Conservation (phyloP, 768 basidiomycete genomes). For the Tulasnella calospora region DNA sequence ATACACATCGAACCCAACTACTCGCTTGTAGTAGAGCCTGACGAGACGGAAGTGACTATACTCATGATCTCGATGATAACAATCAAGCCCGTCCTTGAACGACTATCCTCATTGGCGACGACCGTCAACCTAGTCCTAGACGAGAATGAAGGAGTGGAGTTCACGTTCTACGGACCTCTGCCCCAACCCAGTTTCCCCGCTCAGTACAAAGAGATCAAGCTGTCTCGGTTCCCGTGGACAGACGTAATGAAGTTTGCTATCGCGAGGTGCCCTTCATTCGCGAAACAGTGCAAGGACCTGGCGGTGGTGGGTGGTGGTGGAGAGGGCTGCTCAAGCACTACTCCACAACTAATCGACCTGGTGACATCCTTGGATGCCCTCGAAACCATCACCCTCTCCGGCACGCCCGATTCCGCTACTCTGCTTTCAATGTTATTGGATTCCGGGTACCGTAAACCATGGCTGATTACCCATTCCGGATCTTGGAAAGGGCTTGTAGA, state of each 20-base stretch:
- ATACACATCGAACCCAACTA: neutral
- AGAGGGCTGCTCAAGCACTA: neutral
- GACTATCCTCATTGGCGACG: neutral
- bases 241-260: neutral
- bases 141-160: neutral
- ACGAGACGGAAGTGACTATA: neutral
- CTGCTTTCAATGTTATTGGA: neutral
- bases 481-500: neutral
- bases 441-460: neutral
- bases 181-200: too few species aligned
- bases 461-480: neutral
- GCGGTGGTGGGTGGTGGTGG: neutral
- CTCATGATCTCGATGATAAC: neutral
- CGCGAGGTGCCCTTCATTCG: neutral
- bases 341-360: neutral
- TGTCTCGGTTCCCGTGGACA: neutral
- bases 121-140: neutral
- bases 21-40: neutral
- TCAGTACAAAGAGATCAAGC: neutral
- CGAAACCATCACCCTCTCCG: neutral
- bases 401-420: neutral
- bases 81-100: neutral
- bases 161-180: neutral
- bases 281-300: neutral
- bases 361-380: neutral